Percentiles rank a stretch among this genome's conserved stretches.
Conservation (phyloP, 345 rosid species). For the Mallotus nudiflorus region DNA sequence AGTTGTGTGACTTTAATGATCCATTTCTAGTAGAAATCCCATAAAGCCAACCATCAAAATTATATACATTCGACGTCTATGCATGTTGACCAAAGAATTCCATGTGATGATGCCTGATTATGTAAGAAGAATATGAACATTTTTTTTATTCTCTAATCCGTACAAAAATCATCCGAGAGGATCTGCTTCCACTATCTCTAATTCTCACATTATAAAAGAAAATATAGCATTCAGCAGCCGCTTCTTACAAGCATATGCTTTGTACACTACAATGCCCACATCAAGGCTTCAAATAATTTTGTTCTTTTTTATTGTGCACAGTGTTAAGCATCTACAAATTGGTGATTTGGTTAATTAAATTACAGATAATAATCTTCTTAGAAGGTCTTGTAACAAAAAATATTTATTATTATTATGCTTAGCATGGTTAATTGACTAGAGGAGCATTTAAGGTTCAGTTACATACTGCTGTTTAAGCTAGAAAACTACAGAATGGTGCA, state of each 20-base stretch:
- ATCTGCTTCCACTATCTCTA: neutral
- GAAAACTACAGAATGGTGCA: neutral
- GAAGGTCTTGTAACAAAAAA: too few relatives aligned
- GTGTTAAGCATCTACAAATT: too few relatives aligned
- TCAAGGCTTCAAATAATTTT: too few relatives aligned
- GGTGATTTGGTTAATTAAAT: too few relatives aligned
- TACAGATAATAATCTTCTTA: too few relatives aligned
- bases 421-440: neutral
- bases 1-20: neutral
- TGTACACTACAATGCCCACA: too few relatives aligned
- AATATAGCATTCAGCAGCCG: too few relatives aligned
- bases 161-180: neutral
- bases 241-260: too few relatives aligned
- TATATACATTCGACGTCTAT: conserved; percentile 4
- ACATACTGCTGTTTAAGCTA: too few relatives aligned
- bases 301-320: too few relatives aligned
- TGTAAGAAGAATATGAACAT: neutral
- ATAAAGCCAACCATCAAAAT: neutral
- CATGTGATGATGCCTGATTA: neutral
- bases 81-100: neutral
- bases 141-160: neutral
- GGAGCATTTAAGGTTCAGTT: neutral
- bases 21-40: neutral
- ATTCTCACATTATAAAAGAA: too few relatives aligned
- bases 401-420: too few relatives aligned